Base-by-base conservation (phyloP, 2,329 filamentous ascomycete species). In the Tothia fuscella region DNA sequence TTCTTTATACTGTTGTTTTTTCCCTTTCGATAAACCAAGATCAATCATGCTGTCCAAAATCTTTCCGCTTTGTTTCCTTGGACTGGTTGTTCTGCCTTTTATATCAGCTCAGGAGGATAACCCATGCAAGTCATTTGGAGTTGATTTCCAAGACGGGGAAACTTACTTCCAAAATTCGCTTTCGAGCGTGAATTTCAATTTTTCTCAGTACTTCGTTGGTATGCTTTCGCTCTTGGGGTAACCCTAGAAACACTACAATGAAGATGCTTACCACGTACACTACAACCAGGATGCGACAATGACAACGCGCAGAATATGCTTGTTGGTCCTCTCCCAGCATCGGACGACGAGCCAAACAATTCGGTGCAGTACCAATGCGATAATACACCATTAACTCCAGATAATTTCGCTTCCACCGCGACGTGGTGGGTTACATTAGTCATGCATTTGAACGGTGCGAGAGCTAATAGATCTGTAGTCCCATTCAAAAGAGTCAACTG, bases 101-200 rank as follows among this genome's bases (percentile, higher is more conserved):
- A n/a, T n/a, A n/a, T n/a, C n/a, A n/a, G 48, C 47, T 34, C n/a
- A n/a, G n/a, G 26, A 38, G 19, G 41, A 47, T 21, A 48, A 45
- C 19, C 38, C 40, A 26, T 63, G 60, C 45, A 52, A 56, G 37
- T 58, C 59, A 7, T 62, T 53, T 42, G 60, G 60, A 38, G 54
- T 63, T 14, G 65, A 69, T 47, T 69, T 64, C 42, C 50, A 63
- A 35, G 58, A 62, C 47, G 63, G 60, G 26, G 58, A 57, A 2
- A 48, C 52, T 14, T 69, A 67, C 51, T 69, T 67, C 50, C 65
- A 67, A 49, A 66, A 68, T 49, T 56, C 56, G 7, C 50, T 54
- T 13, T 65, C 62, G 0, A 52, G 50, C 3, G 62, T 63, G 2
- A 49, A 50, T 5, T 69, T 68, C 47, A 65, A 61, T 14, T 60